These are phyloP conservation scores for Pseudonitzschia delicatissima DNA, from an alignment of 108 stramenopile species.

Conservation along the genomic window DNA sequence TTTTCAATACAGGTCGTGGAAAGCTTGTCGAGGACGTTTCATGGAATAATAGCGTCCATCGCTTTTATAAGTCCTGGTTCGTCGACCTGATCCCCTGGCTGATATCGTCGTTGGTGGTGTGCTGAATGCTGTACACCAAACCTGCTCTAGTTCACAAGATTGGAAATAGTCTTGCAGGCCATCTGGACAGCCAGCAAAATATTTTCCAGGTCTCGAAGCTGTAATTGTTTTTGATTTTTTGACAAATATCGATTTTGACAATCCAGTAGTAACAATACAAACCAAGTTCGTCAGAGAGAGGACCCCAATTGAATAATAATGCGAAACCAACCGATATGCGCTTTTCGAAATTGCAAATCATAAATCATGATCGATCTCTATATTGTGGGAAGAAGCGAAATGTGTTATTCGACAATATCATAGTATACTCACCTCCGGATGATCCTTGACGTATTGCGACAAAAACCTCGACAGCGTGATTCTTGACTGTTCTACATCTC, in stretches of 20 bases:
- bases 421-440: conserved; percentile 36
- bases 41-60: conserved; percentile 89
- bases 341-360: too few relatives aligned
- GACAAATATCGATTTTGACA: too few relatives aligned
- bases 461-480: conserved; percentile 53
- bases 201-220: conserved; percentile 56
- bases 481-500: conserved; percentile 6
- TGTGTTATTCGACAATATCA: too few relatives aligned
- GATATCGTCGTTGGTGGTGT: conserved; percentile 12
- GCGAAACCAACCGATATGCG: too few relatives aligned
- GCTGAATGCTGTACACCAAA: conserved; percentile 22
- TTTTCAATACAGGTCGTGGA: conserved; percentile 95
- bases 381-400: too few relatives aligned
- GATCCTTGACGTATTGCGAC: conserved; percentile 42
- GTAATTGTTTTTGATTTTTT: background rate
- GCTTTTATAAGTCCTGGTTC: conserved; percentile 6
- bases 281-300: too few relatives aligned
- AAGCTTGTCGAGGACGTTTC: conserved; percentile 96
- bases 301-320: too few relatives aligned
- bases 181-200: conserved; percentile 78
- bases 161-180: conserved; percentile 96
- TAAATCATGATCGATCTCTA: too few relatives aligned
- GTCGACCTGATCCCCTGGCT: background rate
- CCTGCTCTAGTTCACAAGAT: conserved; percentile 75
- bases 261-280: too few relatives aligned